Conservation (phyloP, 768 basidiomycete genomes). For the Boletus sp. region DNA sequence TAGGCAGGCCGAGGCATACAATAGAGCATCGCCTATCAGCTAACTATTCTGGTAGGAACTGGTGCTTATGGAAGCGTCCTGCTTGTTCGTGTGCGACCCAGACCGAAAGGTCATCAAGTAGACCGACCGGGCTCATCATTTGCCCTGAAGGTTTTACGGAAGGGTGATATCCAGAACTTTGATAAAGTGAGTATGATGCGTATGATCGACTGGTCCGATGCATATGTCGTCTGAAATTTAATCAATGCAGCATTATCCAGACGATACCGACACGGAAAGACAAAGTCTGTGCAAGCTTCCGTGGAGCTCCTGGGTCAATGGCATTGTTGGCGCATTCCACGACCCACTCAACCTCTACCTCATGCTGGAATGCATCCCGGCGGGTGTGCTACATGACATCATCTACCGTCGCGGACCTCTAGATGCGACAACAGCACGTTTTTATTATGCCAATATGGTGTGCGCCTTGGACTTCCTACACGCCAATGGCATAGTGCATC, state of each 20-base stretch:
- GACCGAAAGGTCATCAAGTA: conserved; percentile 25
- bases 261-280: conserved; percentile 41
- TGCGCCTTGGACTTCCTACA: conserved; percentile 49
- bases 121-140: conserved; percentile 39
- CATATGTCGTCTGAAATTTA: not conserved
- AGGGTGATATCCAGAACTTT: conserved; percentile 32
- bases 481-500: conserved; percentile 42
- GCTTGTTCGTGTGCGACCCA: conserved; percentile 36
- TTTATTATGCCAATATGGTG: conserved; percentile 56
- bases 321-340: conserved; percentile 42
- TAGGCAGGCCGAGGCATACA: conserved; percentile 31
- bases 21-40: not conserved
- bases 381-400: conserved; percentile 39
- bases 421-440: conserved; percentile 34
- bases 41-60: conserved; percentile 30
- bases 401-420: conserved; percentile 34
- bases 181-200: conserved; percentile 26
- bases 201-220: not conserved
- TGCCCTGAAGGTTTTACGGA: conserved; percentile 45
- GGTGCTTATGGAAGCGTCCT: conserved; percentile 43
- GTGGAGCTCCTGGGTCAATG: conserved; percentile 55
- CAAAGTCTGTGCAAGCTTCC: conserved; percentile 37
- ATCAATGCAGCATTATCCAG: conserved; percentile 21
- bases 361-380: conserved; percentile 48
- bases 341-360: conserved; percentile 50